Evolutionary conservation across 345 rosid genomes (phyloP).

Genomic region (Barbarea vulgaris): DNA sequence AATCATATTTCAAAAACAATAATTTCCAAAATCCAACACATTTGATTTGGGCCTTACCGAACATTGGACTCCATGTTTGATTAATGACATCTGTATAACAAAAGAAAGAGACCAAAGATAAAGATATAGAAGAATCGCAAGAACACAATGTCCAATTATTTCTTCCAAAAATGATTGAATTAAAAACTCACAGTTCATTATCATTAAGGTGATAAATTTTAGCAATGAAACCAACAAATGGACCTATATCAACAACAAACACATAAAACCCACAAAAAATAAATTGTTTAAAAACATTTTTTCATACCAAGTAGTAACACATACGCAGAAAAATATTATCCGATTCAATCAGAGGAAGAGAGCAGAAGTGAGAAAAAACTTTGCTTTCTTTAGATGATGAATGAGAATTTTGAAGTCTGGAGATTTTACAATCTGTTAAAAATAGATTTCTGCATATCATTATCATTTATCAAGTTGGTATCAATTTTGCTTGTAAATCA

Average conservation of each 20-base stretch:
- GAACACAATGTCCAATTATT: neutral
- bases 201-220: slow-evolving; percentile 97
- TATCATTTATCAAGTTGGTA: neutral
- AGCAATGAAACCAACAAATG: slow-evolving; percentile 88
- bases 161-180: neutral
- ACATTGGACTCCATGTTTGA: slow-evolving; percentile 98
- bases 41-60: slow-evolving; percentile 53
- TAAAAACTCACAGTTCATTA: slow-evolving; percentile 85
- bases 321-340: too few relatives aligned
- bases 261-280: too few relatives aligned
- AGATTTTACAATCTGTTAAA: neutral
- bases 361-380: too few relatives aligned
- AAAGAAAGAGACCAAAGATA: neutral
- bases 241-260: slow-evolving; percentile 21
- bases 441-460: too few relatives aligned
- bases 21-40: neutral
- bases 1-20: neutral
- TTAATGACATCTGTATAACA: slow-evolving; percentile 78
- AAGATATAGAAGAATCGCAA: neutral
- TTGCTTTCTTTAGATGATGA: neutral
- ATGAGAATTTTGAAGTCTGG: neutral
- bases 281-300: too few relatives aligned
- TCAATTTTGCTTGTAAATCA: neutral
- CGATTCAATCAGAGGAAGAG: too few relatives aligned
- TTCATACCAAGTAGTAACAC: too few relatives aligned